Base-by-base conservation (phyloP, 2,329 filamentous ascomycete species). In the Aspergillus neotritici region DNA sequence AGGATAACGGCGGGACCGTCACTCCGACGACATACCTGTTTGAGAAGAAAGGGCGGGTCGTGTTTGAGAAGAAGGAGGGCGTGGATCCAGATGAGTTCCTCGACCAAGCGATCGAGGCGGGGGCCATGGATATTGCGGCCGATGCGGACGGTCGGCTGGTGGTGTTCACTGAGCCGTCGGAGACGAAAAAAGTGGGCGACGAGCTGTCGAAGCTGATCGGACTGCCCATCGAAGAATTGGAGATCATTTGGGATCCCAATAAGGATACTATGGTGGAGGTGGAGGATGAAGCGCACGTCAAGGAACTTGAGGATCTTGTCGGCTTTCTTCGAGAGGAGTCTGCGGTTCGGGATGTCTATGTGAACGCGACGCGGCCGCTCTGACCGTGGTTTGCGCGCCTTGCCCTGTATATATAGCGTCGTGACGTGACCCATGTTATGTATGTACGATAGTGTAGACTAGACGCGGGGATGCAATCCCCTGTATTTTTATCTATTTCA, bases 1-100 rank as follows among this genome's bases (percentile, higher is more conserved):
- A 89, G 63, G 80, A 82, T 46, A 70, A 75, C 39, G 84, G 83
- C 13, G 93, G 84, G 4, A 79, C 74, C 2, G 70, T 80, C 2
- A 84, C 86, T 5, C 80, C 89, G 0, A 88, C 87, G 10, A 80
- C 79, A 6, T 97, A 91, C 67, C 76, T 94, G 57, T 98, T 98
- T 63, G 78, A 86, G 43, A 86, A 85, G 58, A 84, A 83, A 46
- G 93, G 93, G 2, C 77, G 83, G 40, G 76, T 89, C 21, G 73
- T 83, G 3, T 83, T 96, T 57, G 79, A 82, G 58, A 71, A 75
- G 49, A 76, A 76, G 51, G 74, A 78, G 1, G 71, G 64, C 1
- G 51, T 77, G 10, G 73, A 71, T n/a, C 76, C 79, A 5, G 80
- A 93, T 39, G 83, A 89, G 31, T 79, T 87, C 16, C 69, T 96